Evolutionary conservation across 2,329 filamentous ascomycete species (phyloP).

Genomic region (Leptodontidium sp.): DNA sequence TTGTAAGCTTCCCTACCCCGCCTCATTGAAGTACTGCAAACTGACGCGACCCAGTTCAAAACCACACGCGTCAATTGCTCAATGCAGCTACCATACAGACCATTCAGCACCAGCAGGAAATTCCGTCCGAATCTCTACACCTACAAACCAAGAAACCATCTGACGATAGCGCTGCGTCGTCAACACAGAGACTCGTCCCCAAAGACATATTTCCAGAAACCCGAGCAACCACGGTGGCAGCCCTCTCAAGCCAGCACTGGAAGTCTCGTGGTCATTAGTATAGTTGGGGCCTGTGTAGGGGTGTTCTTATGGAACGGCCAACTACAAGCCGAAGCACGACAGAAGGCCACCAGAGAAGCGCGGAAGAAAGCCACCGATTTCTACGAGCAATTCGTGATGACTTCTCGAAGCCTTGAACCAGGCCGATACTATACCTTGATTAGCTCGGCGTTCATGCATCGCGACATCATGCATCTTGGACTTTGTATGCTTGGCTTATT

Average conservation of each 20-base stretch:
- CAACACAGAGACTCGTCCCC: neutral
- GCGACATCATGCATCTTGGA: slow-evolving; percentile 40
- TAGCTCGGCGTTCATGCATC: slow-evolving; percentile 46
- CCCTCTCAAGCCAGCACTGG: neutral
- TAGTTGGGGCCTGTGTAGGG: slow-evolving; percentile 24
- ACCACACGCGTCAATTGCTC: slow-evolving; percentile 11
- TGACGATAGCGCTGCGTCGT: neutral
- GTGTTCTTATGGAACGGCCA: slow-evolving; percentile 11
- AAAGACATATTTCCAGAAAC: neutral
- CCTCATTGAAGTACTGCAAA: neutral
- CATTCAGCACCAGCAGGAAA: slow-evolving; percentile 7
- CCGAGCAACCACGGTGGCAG: neutral
- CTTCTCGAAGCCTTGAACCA: slow-evolving; percentile 25
- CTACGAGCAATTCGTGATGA: slow-evolving; percentile 23
- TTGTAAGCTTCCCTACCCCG: slow-evolving; percentile 14
- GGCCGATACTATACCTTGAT: slow-evolving; percentile 43
- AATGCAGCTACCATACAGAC: slow-evolving; percentile 1
- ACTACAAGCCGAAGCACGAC: neutral
- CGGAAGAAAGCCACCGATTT: slow-evolving; percentile 17
- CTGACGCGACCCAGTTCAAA: slow-evolving; percentile 15
- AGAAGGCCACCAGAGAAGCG: slow-evolving; percentile 7
- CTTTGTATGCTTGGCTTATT: slow-evolving; percentile 45
- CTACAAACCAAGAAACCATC: neutral
- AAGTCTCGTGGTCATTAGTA: slow-evolving; percentile 18
- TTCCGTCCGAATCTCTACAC: neutral